Conservation (phyloP, 306 rosid genomes). For the Prinsepia uniflora region DNA sequence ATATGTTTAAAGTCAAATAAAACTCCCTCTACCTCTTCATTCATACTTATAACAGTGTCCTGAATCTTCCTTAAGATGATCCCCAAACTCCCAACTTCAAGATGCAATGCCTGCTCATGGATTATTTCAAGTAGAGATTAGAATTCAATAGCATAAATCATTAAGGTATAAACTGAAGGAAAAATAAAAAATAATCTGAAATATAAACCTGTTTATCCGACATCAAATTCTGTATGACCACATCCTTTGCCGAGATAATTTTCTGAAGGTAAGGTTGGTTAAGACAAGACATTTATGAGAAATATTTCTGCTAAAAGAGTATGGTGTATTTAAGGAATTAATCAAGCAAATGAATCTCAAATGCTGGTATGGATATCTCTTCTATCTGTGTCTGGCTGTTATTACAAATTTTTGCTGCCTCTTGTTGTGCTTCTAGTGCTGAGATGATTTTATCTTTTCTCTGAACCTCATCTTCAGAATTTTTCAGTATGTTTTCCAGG, state of each 20-base stretch:
- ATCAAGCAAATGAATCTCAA: constrained; percentile 8
- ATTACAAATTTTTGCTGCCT: constrained; percentile 40
- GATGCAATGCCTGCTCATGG: constrained; percentile 44
- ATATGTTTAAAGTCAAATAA: background rate
- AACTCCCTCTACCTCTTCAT: constrained; percentile 48
- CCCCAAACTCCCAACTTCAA: constrained; percentile 58
- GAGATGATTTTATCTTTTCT: constrained; percentile 58
- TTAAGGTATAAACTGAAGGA: background rate
- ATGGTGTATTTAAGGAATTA: constrained; percentile 13
- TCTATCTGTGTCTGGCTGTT: constrained; percentile 48
- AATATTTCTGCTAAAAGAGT: constrained; percentile 7
- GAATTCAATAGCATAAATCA: constrained; percentile 18
- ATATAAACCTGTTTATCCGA: constrained; percentile 58
- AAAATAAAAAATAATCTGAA: constrained; percentile 9
- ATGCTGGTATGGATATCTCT: constrained; percentile 53
- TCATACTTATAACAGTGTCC: constrained; percentile 45
- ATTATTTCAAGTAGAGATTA: constrained; percentile 25
- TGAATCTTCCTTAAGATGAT: constrained; percentile 54
- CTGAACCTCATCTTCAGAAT: constrained; percentile 44
- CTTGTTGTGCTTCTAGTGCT: constrained; percentile 63
- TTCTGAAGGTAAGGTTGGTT: constrained; percentile 61
- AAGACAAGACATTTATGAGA: constrained; percentile 33
- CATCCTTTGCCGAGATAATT: constrained; percentile 47
- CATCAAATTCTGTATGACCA: constrained; percentile 49
- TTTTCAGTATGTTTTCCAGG: constrained; percentile 47